These are phyloP conservation scores for Clonostachys solani DNA, from an alignment of 2,329 filamentous ascomycete genomes.

Conservation along the genomic window DNA sequence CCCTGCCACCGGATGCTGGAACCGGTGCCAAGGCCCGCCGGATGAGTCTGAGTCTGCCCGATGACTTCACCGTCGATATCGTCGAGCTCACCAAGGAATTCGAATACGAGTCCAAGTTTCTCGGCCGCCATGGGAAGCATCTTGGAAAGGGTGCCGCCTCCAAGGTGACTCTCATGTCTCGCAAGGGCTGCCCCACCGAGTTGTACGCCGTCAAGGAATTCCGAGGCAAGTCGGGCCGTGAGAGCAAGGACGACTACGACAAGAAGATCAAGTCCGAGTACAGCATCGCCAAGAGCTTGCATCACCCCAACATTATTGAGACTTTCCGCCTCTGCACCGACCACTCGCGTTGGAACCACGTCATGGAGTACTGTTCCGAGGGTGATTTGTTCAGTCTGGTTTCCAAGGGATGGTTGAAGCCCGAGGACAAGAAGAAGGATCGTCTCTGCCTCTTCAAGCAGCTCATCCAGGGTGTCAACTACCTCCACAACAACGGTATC, in stretches of 20 bases:
- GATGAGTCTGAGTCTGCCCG: constrained; percentile 68
- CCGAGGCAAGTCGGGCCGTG: constrained; percentile 63
- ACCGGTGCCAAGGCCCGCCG: constrained; percentile 76
- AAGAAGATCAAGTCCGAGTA: constrained; percentile 91
- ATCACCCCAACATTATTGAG: constrained; percentile 85
- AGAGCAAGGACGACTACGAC: constrained; percentile 71
- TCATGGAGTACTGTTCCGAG: constrained; percentile 87
- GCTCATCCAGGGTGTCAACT: constrained; percentile 74
- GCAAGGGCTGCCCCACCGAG: constrained; percentile 60
- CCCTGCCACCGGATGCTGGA: constrained; percentile 62
- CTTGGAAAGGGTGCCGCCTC: constrained; percentile 81
- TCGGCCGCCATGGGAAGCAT: constrained; percentile 69
- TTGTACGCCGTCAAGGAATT: constrained; percentile 88
- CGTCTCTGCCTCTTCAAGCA: constrained; percentile 88
- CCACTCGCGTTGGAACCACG: constrained; percentile 77
- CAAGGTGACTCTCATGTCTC: constrained; percentile 75
- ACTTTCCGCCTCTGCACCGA: constrained; percentile 73
- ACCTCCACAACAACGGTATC: constrained; percentile 79
- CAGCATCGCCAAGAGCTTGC: constrained; percentile 78
- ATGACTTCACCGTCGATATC: constrained; percentile 69
- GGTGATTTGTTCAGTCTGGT: constrained; percentile 78
- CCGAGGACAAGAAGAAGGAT: constrained; percentile 61
- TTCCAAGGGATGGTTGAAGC: constrained; percentile 63
- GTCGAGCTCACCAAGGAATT: constrained; percentile 67
- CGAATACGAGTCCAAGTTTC: constrained; percentile 64